phyloP scores from a whole-genome alignment of 495 filamentous ascomycete genomes.

The Aspergillus biplanus region DNA sequence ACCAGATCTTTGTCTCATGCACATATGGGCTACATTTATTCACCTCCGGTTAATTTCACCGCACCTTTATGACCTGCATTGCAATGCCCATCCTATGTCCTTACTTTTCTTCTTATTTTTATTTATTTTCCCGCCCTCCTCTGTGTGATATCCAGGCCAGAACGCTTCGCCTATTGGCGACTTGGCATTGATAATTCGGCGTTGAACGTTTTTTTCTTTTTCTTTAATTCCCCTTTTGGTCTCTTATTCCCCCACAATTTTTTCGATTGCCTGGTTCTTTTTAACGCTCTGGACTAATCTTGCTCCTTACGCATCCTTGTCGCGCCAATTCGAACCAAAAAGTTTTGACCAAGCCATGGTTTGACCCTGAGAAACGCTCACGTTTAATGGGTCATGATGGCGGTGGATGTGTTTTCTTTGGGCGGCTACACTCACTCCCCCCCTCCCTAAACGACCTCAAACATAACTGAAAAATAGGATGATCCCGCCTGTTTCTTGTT shows the following conservation, averaged over 20 bases:
- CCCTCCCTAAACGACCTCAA: background rate
- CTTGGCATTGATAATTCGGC: constrained; percentile 31
- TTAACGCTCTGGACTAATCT: constrained; percentile 8
- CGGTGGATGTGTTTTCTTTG: background rate
- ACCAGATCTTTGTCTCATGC: constrained; percentile 34
- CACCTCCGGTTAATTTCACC: constrained; percentile 33
- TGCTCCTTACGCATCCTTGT: constrained; percentile 9
- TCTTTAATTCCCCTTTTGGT: constrained; percentile 9
- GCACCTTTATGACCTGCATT: constrained; percentile 32
- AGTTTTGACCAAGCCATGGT: background rate
- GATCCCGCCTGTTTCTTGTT: constrained; percentile 16
- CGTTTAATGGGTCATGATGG: constrained; percentile 7
- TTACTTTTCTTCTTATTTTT: constrained; percentile 28
- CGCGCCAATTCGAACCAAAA: background rate
- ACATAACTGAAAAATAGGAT: constrained; percentile 19
- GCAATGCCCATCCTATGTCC: constrained; percentile 20
- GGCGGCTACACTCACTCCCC: background rate
- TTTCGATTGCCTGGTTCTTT: background rate
- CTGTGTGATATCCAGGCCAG: constrained; percentile 30
- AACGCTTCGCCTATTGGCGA: constrained; percentile 9
- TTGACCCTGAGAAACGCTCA: background rate
- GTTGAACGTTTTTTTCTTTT: constrained; percentile 28
- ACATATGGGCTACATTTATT: constrained; percentile 44
- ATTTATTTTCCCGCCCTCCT: constrained; percentile 24
- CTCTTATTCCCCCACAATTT: constrained; percentile 1